Evolutionary conservation across 306 rosid genomes (phyloP).

Genomic region (Vigna radiata): DNA sequence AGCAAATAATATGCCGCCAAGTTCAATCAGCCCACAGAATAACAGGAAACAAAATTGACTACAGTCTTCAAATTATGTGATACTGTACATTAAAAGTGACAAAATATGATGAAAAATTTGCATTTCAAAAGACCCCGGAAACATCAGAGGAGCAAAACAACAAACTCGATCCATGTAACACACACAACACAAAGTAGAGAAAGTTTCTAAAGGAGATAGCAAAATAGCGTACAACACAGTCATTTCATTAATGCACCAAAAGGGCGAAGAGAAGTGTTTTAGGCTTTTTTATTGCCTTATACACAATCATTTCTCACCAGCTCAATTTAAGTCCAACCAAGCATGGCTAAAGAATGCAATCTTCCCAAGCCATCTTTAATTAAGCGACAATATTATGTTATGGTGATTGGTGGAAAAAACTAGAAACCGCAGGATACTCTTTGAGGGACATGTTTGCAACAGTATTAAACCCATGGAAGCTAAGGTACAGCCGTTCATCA

Average conservation of each 20-base stretch:
- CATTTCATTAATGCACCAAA: conserved; percentile 6
- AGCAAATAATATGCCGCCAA: conserved; percentile 19
- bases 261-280: background rate
- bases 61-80: background rate
- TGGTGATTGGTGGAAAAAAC: conserved; percentile 6
- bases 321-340: conserved; percentile 8
- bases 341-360: background rate
- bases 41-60: background rate
- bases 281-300: background rate
- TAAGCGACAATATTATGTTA: background rate
- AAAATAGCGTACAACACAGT: conserved; percentile 13
- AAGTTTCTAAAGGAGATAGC: conserved; percentile 2
- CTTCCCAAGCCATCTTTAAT: background rate
- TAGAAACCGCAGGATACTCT: conserved; percentile 7
- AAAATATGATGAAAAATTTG: conserved; percentile 13
- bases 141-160: conserved; percentile 23
- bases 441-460: background rate
- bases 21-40: background rate
- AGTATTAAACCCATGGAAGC: background rate
- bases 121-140: background rate
- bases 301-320: conserved; percentile 6
- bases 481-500: background rate
- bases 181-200: conserved; percentile 14
- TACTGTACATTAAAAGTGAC: background rate
- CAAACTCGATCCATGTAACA: background rate